These are phyloP conservation scores for Sphagnum fallax DNA, from an alignment of 228 moss, liverwort and hornwort species.

Conservation along the genomic window DNA sequence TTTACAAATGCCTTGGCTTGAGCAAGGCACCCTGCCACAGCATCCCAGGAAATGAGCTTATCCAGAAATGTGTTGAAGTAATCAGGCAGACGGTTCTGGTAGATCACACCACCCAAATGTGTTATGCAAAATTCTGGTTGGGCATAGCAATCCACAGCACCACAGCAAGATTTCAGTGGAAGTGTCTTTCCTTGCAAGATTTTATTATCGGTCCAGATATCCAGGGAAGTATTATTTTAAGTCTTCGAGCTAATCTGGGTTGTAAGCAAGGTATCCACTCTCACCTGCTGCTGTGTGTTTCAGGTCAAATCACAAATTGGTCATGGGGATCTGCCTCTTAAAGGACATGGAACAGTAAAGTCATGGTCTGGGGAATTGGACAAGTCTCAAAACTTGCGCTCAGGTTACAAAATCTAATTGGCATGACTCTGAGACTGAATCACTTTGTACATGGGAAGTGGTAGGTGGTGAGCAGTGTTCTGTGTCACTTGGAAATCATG, in stretches of 20 bases:
- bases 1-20: constrained; percentile 74
- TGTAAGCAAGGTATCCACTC: too few species aligned
- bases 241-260: too few species aligned
- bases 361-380: constrained; percentile 15
- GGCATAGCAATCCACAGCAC: not conserved
- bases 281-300: not conserved
- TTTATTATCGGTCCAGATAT: not conserved
- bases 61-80: constrained; percentile 58
- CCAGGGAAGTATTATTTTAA: too few species aligned
- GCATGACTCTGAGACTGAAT: constrained; percentile 48
- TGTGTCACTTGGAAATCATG: constrained; percentile 43
- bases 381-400: constrained; percentile 31
- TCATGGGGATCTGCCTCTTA: constrained; percentile 46
- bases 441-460: constrained; percentile 48
- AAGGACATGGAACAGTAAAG: constrained; percentile 37
- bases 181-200: not conserved
- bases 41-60: constrained; percentile 63
- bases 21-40: constrained; percentile 47
- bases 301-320: constrained; percentile 50
- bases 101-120: not conserved
- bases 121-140: not conserved
- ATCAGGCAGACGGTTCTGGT: constrained; percentile 68
- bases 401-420: constrained; percentile 44
- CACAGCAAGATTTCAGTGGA: not conserved
- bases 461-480: constrained; percentile 26